These are phyloP conservation scores for Allium sativum DNA, from an alignment of 106 monocot species.

Conservation along the genomic window DNA sequence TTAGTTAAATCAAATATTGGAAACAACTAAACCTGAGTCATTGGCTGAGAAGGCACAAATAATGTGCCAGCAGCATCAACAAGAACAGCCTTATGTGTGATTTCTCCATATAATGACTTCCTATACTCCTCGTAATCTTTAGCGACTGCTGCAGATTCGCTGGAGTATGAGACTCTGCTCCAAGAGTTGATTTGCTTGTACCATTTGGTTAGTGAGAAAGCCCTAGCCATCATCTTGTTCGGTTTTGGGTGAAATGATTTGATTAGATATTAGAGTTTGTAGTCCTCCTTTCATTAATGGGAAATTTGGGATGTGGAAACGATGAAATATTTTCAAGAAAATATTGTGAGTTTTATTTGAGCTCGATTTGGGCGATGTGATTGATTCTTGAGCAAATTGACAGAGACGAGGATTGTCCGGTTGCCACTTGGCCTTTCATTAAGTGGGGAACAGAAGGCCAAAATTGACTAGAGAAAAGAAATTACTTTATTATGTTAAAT, in stretches of 20 bases:
- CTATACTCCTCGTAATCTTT: slow-evolving; percentile 79
- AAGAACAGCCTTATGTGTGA: slow-evolving; percentile 87
- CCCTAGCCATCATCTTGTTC: slow-evolving; percentile 5
- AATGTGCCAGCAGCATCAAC: slow-evolving; percentile 97
- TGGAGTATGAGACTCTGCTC: background rate
- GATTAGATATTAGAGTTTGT: background rate
- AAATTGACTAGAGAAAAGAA: background rate
- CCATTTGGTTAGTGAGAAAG: background rate
- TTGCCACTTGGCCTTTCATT: background rate
- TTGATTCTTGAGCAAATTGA: background rate
- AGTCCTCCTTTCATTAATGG: slow-evolving; percentile 1
- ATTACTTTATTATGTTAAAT: background rate
- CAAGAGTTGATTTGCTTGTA: background rate
- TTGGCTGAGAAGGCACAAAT: slow-evolving; percentile 72
- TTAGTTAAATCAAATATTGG: background rate
- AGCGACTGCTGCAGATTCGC: slow-evolving; percentile 13
- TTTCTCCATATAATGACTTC: slow-evolving; percentile 63
- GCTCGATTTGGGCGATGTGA: background rate
- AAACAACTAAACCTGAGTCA: slow-evolving; percentile 50
- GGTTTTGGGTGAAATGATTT: background rate
- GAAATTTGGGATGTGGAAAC: background rate
- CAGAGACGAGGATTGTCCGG: no score
- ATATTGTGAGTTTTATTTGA: background rate
- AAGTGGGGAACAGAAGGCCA: background rate
- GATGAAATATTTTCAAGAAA: no score